Conservation (phyloP, 768 basidiomycete genomes). For the Mycena leptocephala region DNA sequence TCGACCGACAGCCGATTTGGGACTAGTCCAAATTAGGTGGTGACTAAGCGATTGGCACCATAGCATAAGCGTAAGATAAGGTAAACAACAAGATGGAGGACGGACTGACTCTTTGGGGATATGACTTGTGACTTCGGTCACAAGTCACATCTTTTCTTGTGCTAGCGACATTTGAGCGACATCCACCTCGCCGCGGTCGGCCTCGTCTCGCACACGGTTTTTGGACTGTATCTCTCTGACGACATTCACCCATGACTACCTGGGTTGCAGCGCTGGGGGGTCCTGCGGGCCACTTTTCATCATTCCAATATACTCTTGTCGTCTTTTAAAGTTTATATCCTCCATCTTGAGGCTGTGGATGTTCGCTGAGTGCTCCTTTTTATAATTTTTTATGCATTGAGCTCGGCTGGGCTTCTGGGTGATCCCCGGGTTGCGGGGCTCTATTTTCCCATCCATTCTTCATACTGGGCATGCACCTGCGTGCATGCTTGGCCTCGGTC, state of each 20-base stretch:
- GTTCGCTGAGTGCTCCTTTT: background rate
- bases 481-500: constrained; percentile 2
- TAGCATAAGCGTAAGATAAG: constrained; percentile 17
- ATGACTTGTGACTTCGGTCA: constrained; percentile 13
- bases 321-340: background rate
- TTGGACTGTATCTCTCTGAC: background rate
- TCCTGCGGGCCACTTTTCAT: background rate
- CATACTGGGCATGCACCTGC: constrained; percentile 6
- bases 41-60: no score
- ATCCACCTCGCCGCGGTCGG: background rate
- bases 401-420: background rate
- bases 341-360: background rate
- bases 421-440: background rate
- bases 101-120: background rate
- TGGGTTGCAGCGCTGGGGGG: no score
- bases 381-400: background rate
- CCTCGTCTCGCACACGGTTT: background rate
- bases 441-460: background rate
- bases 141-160: constrained; percentile 14
- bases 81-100: constrained; percentile 10
- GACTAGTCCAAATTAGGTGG: no score
- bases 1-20: no score
- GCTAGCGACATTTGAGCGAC: constrained; percentile 7
- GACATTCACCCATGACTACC: background rate
- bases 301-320: background rate